Conservation (phyloP, 2,329 filamentous ascomycete genomes). For the Pseudofabraea citricarpa region DNA sequence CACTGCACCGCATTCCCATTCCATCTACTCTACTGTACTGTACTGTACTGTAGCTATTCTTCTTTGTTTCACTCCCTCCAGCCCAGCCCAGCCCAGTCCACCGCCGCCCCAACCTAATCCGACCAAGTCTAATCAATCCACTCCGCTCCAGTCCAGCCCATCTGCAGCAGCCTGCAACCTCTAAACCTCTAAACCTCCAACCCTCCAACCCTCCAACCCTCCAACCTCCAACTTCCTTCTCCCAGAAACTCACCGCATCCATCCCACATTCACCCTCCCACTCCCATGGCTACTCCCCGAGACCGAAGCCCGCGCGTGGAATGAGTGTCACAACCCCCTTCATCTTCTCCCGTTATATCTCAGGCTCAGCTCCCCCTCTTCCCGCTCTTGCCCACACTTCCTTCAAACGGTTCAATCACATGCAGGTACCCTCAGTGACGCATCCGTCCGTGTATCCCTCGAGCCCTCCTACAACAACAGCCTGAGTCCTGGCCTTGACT, state of each 20-base stretch:
- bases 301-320: too few relatives aligned
- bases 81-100: background rate
- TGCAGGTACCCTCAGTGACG: conserved; percentile 1
- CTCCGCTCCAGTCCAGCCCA: background rate
- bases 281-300: too few relatives aligned
- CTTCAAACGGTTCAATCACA: background rate
- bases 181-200: too few relatives aligned
- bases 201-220: too few relatives aligned
- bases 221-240: too few relatives aligned
- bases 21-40: background rate
- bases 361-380: background rate
- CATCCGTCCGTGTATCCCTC: background rate
- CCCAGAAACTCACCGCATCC: too few relatives aligned
- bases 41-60: background rate
- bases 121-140: too few relatives aligned
- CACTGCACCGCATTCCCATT: background rate
- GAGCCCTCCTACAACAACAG: conserved; percentile 1
- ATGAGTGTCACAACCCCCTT: background rate
- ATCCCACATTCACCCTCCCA: too few relatives aligned
- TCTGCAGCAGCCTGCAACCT: background rate
- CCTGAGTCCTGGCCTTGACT: background rate
- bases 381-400: background rate
- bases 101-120: background rate
- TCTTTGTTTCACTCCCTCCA: background rate
- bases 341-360: background rate